phyloP scores from a whole-genome alignment of 2,329 filamentous ascomycete genomes.

The Domatiomyces globalis region DNA sequence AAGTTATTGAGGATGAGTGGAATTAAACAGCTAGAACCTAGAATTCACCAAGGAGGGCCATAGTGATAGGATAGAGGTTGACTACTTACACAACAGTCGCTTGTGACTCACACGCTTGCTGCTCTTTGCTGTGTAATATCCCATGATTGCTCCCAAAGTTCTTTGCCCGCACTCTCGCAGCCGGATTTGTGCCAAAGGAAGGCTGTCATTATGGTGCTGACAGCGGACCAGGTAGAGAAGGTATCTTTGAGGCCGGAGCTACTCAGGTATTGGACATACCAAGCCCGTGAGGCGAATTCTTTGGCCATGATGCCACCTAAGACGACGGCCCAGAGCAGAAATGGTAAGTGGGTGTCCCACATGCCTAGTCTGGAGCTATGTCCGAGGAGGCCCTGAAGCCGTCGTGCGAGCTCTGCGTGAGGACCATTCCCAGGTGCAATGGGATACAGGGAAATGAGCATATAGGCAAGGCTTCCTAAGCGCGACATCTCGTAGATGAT shows the following conservation, averaged over 20 bases:
- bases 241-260: not conserved
- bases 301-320: conserved; percentile 26
- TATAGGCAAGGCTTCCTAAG: conserved; percentile 24
- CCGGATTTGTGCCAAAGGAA: not conserved
- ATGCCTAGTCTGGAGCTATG: conserved; percentile 12
- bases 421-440: conserved; percentile 25
- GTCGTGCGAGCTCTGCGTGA: conserved; percentile 18
- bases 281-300: conserved; percentile 1
- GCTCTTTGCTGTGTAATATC: too few species aligned
- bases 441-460: conserved; percentile 27
- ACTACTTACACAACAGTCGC: not conserved
- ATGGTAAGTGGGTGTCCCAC: conserved; percentile 18
- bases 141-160: not conserved
- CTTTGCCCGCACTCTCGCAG: not conserved
- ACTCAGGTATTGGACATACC: not conserved
- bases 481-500: conserved; percentile 25
- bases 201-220: not conserved
- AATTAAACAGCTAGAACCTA: conserved; percentile 2
- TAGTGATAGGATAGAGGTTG: not conserved
- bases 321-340: conserved; percentile 24
- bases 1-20: conserved; percentile 23
- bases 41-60: not conserved
- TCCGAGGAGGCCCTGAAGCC: conserved; percentile 19
- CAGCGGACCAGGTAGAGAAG: not conserved
- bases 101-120: not conserved